Percentiles rank a stretch among this genome's conserved stretches.
phyloP scores from a whole-genome alignment of 148 eudicot genomes.

The Heliamphora exappendiculata region DNA sequence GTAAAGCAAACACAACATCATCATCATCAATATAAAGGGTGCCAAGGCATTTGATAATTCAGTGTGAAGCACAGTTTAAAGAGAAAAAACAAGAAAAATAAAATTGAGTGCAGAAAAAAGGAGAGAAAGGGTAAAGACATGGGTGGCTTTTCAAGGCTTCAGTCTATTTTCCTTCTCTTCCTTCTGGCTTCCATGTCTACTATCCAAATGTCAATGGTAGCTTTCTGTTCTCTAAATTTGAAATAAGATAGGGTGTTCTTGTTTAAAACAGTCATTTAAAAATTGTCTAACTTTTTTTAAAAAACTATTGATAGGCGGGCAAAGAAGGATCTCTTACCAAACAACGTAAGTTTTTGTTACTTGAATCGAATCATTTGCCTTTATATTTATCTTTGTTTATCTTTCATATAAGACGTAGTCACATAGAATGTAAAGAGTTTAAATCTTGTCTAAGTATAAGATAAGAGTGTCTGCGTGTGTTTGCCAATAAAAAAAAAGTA shows the following conservation, averaged over 20 bases:
- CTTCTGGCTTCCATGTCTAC: conserved; percentile 6
- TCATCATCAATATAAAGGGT: background rate
- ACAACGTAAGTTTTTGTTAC: background rate
- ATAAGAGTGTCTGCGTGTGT: too few species aligned
- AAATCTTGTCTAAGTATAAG: too few species aligned
- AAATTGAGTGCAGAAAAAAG: background rate
- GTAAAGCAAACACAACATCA: too few species aligned
- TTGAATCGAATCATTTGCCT: background rate
- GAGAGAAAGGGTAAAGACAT: background rate
- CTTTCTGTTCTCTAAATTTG: too few species aligned
- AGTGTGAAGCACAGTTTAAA: background rate
- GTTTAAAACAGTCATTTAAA: background rate
- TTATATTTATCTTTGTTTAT: too few species aligned
- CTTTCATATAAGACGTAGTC: too few species aligned
- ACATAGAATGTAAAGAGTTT: too few species aligned
- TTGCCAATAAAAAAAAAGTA: too few species aligned
- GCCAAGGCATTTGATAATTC: too few species aligned
- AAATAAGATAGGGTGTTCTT: background rate
- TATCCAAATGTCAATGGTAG: conserved; percentile 2
- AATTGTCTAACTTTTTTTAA: background rate
- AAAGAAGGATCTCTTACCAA: background rate
- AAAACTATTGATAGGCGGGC: background rate
- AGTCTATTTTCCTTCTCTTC: background rate
- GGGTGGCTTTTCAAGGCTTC: conserved; percentile 1
- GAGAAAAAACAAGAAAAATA: too few species aligned